Base-by-base conservation (phyloP, 106 monocot species). In the Acorus gramineus region DNA sequence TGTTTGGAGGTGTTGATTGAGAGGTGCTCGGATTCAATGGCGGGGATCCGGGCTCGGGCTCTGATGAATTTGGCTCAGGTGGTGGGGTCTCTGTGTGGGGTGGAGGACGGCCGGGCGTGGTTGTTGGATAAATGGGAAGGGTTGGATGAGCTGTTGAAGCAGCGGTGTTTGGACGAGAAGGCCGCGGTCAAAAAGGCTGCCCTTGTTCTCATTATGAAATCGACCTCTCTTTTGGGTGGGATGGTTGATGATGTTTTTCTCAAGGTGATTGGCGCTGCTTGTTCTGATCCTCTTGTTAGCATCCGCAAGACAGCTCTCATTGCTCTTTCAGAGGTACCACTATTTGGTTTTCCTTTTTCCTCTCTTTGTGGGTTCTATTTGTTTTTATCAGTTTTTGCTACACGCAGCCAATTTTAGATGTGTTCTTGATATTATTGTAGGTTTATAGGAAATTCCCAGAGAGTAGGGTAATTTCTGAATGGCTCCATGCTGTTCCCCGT, bases 101-200 rank as follows among this genome's bases (percentile, higher is more conserved):
- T 77, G 68, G 57, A 47, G 14, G 75, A 63, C 13, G 85, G 72
- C 62, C 58, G 8, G 61, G 42, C n/a, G 3, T 7, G 42, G n/a
- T 52, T 93, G 65, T 54, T 69, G 73, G 62, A 79, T 42, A 11
- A 75, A 8, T 14, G 74, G 11, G 66, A 48, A 51, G 56, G 53
- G 10, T 80, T 92, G n/a, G 76, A 57, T 51, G 74, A 77, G 77
- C 70, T 86, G 47, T 54, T 92, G 50, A 86, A 72, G 65, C 77
- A 67, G 73, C 70, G 92, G 76, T 92, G 87, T 64, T 52, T 56
- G 45, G 98, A 98, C 72, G 92, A 89, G 57, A 98, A 98, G 73
- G 85, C 98, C 66, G 92, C 81, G 2, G 98, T 98, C 11, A 92
- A 85, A 80, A 98, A 89, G 71, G 85, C 85, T 5, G 72, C 88